phyloP scores from a whole-genome alignment of 2,329 filamentous ascomycete species.

The Sarocladium strictum region DNA sequence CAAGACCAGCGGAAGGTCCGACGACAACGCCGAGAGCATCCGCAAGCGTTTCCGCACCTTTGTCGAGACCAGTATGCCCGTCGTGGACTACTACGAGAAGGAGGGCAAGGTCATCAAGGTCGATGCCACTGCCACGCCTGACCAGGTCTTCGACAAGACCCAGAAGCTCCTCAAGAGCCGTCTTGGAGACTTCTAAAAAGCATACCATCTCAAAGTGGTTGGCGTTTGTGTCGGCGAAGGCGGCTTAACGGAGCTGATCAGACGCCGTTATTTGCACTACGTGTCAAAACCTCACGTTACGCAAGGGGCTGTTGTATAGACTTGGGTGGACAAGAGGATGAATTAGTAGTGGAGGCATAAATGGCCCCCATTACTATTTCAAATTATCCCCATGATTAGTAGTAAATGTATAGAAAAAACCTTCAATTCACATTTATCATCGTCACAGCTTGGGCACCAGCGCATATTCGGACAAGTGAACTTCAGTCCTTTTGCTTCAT shows the following conservation, averaged over 20 bases:
- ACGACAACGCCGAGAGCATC: slow-evolving; percentile 94
- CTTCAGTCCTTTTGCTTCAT: neutral
- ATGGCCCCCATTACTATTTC: too few species aligned
- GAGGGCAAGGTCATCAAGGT: slow-evolving; percentile 77
- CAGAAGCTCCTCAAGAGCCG: slow-evolving; percentile 41
- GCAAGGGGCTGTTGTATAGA: neutral
- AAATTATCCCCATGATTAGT: neutral
- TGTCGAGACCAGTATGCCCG: slow-evolving; percentile 94
- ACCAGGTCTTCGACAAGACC: slow-evolving; percentile 53
- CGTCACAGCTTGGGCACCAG: neutral
- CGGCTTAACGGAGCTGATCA: too few species aligned
- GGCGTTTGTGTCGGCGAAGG: neutral
- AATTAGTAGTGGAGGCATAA: too few species aligned
- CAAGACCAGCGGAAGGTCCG: slow-evolving; percentile 83
- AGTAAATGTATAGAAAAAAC: neutral
- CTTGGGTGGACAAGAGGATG: neutral
- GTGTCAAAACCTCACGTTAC: too few species aligned
- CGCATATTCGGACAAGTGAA: neutral
- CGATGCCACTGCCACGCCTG: slow-evolving; percentile 61
- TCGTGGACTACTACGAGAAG: slow-evolving; percentile 76
- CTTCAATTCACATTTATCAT: too few species aligned
- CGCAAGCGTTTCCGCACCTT: slow-evolving; percentile 95
- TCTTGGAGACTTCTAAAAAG: slow-evolving; percentile 33
- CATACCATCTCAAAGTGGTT: neutral
- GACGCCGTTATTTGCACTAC: too few species aligned